phyloP scores from a whole-genome alignment of 1,284 basidiomycete genomes.

The Cryptococcus maquisensis region DNA sequence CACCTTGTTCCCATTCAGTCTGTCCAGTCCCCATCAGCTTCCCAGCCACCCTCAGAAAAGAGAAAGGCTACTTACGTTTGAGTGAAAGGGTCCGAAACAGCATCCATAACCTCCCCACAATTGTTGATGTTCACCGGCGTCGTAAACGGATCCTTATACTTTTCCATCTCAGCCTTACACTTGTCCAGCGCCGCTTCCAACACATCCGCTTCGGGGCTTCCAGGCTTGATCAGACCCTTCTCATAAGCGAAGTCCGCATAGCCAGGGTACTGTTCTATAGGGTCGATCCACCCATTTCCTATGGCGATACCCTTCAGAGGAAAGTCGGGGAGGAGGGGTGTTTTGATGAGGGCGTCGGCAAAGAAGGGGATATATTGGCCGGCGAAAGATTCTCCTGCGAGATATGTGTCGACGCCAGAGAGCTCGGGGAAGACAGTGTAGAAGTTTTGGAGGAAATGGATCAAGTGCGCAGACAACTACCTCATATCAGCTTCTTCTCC shows the following conservation, averaged over 20 bases:
- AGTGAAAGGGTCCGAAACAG: constrained; percentile 61
- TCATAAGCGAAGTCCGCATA: constrained; percentile 84
- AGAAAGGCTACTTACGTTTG: constrained; percentile 56
- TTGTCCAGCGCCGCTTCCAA: constrained; percentile 60
- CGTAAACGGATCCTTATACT: constrained; percentile 44
- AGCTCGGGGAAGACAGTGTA: constrained; percentile 90
- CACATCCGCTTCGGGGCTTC: constrained; percentile 62
- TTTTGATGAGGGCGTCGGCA: constrained; percentile 72
- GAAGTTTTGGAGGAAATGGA: constrained; percentile 81
- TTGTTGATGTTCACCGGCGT: constrained; percentile 59
- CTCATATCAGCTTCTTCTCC: constrained; percentile 4
- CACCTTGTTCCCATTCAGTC: constrained; percentile 64
- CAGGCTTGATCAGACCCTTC: constrained; percentile 69
- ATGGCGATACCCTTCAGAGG: constrained; percentile 77
- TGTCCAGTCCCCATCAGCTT: constrained; percentile 40
- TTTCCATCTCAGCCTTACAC: constrained; percentile 60
- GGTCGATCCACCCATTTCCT: constrained; percentile 97
- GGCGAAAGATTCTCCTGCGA: constrained; percentile 92
- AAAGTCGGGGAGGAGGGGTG: constrained; percentile 54
- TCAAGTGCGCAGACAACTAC: constrained; percentile 74
- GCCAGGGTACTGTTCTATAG: constrained; percentile 78
- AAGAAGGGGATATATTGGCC: constrained; percentile 99
- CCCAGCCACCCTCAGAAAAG: not conserved
- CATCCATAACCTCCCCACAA: constrained; percentile 66
- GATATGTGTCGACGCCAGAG: constrained; percentile 74